A percentile compares a stretch with the other conserved stretches of the same genome.
phyloP scores from a whole-genome alignment of 768 basidiomycete genomes.

The Rhodotorula taiwanensis region DNA sequence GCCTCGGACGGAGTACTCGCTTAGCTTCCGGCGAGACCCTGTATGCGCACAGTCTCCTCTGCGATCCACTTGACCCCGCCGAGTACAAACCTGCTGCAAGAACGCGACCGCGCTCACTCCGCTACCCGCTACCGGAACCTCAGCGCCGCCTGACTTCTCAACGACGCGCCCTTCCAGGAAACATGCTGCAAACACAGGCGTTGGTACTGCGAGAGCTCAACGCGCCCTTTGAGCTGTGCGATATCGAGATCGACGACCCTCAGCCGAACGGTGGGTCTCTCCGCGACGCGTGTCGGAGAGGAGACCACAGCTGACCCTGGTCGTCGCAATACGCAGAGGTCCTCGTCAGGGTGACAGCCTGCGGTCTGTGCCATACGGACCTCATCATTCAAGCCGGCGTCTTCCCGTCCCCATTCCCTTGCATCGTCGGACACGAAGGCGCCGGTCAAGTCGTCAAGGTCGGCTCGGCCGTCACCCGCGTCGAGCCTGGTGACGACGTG shows the following conservation, averaged over 20 bases:
- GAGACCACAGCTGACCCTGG: not conserved
- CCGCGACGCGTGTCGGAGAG: no score
- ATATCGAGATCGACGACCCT: constrained; percentile 29
- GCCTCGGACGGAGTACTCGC: no score
- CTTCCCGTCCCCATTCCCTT: constrained; percentile 22
- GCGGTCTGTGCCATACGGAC: constrained; percentile 35
- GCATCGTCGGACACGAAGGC: constrained; percentile 29
- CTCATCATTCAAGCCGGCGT: constrained; percentile 5
- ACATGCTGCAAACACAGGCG: constrained; percentile 5
- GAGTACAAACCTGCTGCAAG: no score
- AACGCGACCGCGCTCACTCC: no score
- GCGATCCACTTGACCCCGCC: no score
- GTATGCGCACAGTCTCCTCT: no score
- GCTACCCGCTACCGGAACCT: no score
- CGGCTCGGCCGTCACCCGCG: constrained; percentile 10
- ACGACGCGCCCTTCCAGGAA: not conserved
- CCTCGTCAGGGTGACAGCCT: constrained; percentile 23
- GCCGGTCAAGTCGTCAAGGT: constrained; percentile 10
- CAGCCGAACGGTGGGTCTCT: constrained; percentile 10
- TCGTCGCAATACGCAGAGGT: constrained; percentile 17
- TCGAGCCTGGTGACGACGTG: constrained; percentile 10
- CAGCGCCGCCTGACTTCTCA: not conserved
- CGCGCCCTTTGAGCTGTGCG: constrained; percentile 14
- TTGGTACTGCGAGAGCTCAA: not conserved
- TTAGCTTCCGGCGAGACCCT: no score